Conservation (phyloP, 2,329 filamentous ascomycete genomes). For the Fusarium tupiense region DNA sequence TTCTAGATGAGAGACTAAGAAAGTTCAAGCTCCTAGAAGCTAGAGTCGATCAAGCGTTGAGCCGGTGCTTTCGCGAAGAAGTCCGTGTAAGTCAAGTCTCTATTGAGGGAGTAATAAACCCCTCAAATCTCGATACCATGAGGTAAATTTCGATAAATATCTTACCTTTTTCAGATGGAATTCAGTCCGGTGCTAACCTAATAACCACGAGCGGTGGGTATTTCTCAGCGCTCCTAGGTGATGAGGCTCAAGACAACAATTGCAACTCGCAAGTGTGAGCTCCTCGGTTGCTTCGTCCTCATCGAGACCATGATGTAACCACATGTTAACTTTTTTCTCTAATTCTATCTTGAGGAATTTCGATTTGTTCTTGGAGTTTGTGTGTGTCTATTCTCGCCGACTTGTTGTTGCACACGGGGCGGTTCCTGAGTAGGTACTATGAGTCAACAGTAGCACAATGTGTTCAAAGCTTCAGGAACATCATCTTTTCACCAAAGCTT, state of each 20-base stretch:
- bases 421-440: neutral
- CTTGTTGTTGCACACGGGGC: neutral
- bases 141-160: neutral
- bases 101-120: conserved; percentile 6
- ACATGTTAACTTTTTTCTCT: neutral
- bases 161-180: neutral
- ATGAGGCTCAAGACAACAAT: neutral
- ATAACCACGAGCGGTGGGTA: neutral
- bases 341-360: neutral
- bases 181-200: neutral
- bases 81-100: conserved; percentile 5
- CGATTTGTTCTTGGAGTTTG: neutral
- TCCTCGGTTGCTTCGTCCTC: neutral
- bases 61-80: conserved; percentile 1
- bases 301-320: neutral
- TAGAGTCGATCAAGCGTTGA: conserved; percentile 3
- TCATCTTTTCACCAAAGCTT: neutral
- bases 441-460: neutral
- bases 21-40: neutral
- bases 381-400: neutral
- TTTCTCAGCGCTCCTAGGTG: neutral
- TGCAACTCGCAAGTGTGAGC: neutral
- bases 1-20: neutral
- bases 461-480: neutral
- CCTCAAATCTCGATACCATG: conserved; percentile 6